Conservation (phyloP, 371 early-diverging fungal species). For the Mortierella sp. region DNA sequence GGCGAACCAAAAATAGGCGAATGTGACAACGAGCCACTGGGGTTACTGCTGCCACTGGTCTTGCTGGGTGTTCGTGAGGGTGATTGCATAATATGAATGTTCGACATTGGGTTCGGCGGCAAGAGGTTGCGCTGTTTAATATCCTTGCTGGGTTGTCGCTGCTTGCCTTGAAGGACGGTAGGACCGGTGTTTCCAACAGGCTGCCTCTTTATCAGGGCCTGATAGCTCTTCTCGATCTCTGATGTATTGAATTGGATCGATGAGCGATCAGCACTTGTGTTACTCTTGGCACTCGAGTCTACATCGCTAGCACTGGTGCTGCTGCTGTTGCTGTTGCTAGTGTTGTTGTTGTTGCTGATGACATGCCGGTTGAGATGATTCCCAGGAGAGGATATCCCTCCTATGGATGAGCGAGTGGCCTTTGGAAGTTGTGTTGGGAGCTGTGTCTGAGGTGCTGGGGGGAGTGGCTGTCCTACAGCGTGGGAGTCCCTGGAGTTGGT, state of each 20-base stretch:
- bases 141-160: conserved; percentile 11
- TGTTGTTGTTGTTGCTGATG: not conserved
- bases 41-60: not conserved
- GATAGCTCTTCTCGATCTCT: conserved; percentile 38
- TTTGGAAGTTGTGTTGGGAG: not conserved
- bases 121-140: conserved; percentile 15
- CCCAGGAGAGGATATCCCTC: not conserved
- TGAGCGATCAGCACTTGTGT: not conserved
- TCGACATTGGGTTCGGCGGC: not conserved
- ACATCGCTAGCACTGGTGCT: not conserved
- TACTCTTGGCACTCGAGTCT: not conserved
- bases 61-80: not conserved
- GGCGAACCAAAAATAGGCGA: conserved; percentile 47
- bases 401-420: conserved; percentile 7
- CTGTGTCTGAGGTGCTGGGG: conserved; percentile 1
- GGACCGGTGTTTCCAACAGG: conserved; percentile 31
- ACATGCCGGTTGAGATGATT: not conserved
- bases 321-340: not conserved
- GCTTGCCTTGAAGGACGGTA: conserved; percentile 19
- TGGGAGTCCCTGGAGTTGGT: not conserved
- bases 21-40: conserved; percentile 20
- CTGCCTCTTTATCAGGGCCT: conserved; percentile 40
- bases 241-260: conserved; percentile 30
- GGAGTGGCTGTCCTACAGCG: not conserved
- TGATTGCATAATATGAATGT: not conserved